Base-by-base conservation (phyloP, 2,329 filamentous ascomycete genomes). In the Paramyrothecium sp. region DNA sequence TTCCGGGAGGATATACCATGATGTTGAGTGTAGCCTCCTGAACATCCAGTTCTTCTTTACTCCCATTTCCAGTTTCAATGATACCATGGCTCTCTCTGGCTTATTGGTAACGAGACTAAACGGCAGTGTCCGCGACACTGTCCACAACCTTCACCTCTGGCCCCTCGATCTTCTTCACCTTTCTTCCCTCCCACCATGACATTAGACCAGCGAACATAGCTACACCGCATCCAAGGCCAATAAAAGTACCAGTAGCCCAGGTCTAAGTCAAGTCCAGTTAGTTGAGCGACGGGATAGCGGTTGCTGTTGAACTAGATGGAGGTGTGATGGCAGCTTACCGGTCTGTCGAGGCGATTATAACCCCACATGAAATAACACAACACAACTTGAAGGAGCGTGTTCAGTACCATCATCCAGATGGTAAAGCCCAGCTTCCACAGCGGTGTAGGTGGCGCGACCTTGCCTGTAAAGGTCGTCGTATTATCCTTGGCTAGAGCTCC, bases 161-260 rank as follows among this genome's bases (percentile, higher is more conserved):
- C 26, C 64, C 63, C 30, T 66, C 64, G 23, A 65, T 65, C 23
- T 65, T 63, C 57, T 66, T 66, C 17, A 66, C 64, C 53, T 65
- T 66, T 0, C 64, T 61, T 2, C 64, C 63, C 47, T 66, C 64
- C 64, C 64, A 66, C 61, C 62, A 66, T 1, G 63, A 65, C 63
- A 66, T 62, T 7, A 65, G 48, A n/a, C 64, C 64, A 0, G 64
- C 63, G 5, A 62, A 47, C 64, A 66, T 66, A 11, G 62, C 54
- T n/a, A 63, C 61, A 50, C 62, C 64, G 50, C 64, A 66, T 11
- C 62, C 64, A 23, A 66, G 51, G 12, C 57, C 64, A 22, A 66
- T 66, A 33, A 66, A 66, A 1, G 62, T 61, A 10, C 64, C 64
- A 4, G 64, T 66, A 5, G 64, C 64, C 64, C 64, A 66, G 10